These are phyloP conservation scores for Solanum rostratum DNA, from an alignment of 257 asterid genomes.

Conservation along the genomic window DNA sequence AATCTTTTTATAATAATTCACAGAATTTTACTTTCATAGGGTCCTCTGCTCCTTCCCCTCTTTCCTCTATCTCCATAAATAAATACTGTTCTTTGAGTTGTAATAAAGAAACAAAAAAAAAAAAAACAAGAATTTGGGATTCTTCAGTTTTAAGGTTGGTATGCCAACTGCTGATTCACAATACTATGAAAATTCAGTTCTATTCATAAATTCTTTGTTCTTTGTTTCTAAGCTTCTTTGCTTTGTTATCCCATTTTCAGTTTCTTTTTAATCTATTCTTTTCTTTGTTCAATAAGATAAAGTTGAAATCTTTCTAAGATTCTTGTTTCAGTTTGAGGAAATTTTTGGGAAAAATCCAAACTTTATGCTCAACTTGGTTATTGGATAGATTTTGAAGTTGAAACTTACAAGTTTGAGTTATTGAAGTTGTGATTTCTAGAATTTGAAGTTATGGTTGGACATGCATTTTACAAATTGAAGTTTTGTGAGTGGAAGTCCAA, in stretches of 20 bases:
- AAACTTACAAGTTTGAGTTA: not conserved
- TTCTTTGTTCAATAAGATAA: not conserved
- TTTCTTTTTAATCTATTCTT: no score
- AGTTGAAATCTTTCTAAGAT: not conserved
- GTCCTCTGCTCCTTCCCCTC: constrained; percentile 5
- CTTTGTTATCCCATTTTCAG: constrained; percentile 3
- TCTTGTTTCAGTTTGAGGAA: not conserved
- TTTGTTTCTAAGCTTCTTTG: not conserved
- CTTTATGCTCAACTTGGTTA: not conserved
- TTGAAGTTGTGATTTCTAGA: no score
- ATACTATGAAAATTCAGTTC: not conserved
- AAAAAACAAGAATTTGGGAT: constrained; percentile 3
- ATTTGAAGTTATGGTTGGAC: not conserved
- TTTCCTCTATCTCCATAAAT: constrained; percentile 6
- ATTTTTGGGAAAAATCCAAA: not conserved
- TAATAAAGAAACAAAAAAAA: not conserved
- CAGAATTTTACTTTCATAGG: not conserved
- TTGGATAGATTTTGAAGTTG: not conserved
- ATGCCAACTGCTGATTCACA: not conserved
- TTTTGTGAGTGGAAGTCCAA: not conserved
- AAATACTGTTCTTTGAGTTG: constrained; percentile 1
- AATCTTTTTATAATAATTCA: constrained; percentile 11
- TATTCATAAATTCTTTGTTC: not conserved
- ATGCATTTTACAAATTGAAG: not conserved
- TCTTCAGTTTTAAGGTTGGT: constrained; percentile 26